Evolutionary conservation across 1,139 yeast genomes (phyloP), one percentile per base, ranked within the genome.

Genomic region (Arxiozyma slooffiae): DNA sequence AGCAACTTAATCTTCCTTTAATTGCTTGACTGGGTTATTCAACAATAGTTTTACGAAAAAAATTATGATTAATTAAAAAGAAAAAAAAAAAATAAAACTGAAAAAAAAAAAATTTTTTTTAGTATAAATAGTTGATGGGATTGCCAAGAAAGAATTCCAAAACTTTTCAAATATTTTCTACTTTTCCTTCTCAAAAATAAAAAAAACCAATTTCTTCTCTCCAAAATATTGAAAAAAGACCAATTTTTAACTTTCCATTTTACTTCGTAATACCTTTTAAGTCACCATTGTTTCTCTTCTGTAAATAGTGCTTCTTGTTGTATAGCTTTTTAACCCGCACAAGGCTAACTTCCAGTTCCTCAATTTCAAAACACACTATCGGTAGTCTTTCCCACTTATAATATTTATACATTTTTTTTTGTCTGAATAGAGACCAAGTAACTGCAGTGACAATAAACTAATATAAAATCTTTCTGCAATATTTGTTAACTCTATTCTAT

Each of bases 71-170:
- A 30, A 14, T 30, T 16, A 30, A 11, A 30, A 7, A 11, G 14
- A 7, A 5, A 30, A 30, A 3, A 14, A 11, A 11, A n/a, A n/a
- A n/a, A n/a, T n/a, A n/a, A n/a, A n/a, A n/a, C n/a, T n/a, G n/a
- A n/a, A n/a, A n/a, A n/a, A 30, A 30, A 30, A 30, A 30, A 30
- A 30, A 11, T 30, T 30, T 30, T 30, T 14, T 17, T 41, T 41
- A 11, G 52, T 57, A 57, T 57, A 57, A 57, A 57, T 57, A 55
- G 34, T 21, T 22, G 37, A n/a, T 20, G 50, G 40, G 46, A 44
- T 38, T 50, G 21, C 56, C 51, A 39, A n/a, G 26, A 20, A 20
- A n/a, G 26, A 37, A 11, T 30, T 30, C 6, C 7, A 14, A n/a
- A 30, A 30, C 36, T 14, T 2, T 30, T 30, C n/a, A 30, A n/a